These are phyloP conservation scores for Polyrhizophydium stewartii DNA, from an alignment of 371 early-diverging fungal genomes.

Conservation along the genomic window DNA sequence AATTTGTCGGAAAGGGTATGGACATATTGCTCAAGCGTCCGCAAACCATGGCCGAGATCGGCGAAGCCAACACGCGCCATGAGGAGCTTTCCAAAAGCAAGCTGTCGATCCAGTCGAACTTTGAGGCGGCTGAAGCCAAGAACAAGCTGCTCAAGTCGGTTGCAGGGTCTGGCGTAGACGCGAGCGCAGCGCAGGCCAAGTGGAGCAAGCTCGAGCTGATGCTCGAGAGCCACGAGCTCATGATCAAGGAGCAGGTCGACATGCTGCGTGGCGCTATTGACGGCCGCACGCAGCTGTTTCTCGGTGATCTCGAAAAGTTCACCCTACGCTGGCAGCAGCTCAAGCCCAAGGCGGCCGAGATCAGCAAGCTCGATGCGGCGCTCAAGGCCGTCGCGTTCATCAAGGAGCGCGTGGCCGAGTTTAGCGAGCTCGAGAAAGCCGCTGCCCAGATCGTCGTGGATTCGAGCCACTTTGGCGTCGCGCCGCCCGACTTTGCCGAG, in stretches of 20 bases:
- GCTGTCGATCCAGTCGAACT: conserved; percentile 20
- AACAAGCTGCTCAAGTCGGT: conserved; percentile 46
- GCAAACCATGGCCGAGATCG: conserved; percentile 42
- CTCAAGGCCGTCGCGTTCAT: conserved; percentile 29
- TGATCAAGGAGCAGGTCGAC: conserved; percentile 52
- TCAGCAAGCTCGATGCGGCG: conserved; percentile 7
- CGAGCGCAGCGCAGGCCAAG: conserved; percentile 22
- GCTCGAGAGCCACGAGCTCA: conserved; percentile 51
- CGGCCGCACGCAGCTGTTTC: conserved; percentile 25
- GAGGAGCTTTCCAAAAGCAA: conserved; percentile 34
- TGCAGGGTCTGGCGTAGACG: conserved; percentile 35
- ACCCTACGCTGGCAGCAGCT: conserved; percentile 38
- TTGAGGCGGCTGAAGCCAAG: conserved; percentile 37
- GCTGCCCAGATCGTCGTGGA: conserved; percentile 28
- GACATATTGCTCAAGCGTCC: conserved; percentile 39
- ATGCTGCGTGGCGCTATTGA: conserved; percentile 42
- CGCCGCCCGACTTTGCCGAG: conserved; percentile 21
- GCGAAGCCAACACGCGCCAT: conserved; percentile 37
- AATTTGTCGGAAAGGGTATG: conserved; percentile 39
- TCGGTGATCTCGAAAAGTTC: conserved; percentile 36
- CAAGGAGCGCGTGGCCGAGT: conserved; percentile 30
- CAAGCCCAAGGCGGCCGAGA: conserved; percentile 31
- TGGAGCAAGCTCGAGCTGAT: conserved; percentile 50
- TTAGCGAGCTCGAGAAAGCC: conserved; percentile 24
- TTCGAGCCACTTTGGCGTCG: conserved; percentile 35